Percentiles rank a stretch among this genome's conserved stretches.
Conservation (phyloP, 2,329 filamentous ascomycete species). For the Davidsoniella virescens region DNA sequence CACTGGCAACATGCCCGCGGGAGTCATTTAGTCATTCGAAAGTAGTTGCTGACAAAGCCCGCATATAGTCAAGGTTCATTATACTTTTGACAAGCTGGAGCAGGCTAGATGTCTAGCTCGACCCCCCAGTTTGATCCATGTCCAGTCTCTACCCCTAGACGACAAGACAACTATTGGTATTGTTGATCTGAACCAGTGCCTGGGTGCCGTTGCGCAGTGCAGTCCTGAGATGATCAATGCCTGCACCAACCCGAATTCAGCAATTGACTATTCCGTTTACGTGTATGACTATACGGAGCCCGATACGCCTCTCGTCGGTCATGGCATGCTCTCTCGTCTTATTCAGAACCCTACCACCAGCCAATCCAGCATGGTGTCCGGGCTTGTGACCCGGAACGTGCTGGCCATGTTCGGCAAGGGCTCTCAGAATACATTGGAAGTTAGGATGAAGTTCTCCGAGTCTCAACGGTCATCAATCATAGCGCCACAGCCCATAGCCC, state of each 20-base stretch:
- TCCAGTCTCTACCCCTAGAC: conserved; percentile 69
- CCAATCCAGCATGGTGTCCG: conserved; percentile 57
- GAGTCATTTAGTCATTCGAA: not conserved
- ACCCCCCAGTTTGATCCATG: conserved; percentile 60
- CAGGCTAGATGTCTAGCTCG: conserved; percentile 82
- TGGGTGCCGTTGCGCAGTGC: conserved; percentile 59
- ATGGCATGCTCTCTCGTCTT: conserved; percentile 83
- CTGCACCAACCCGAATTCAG: conserved; percentile 35
- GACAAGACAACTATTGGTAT: conserved; percentile 70
- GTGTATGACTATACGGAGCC: conserved; percentile 93
- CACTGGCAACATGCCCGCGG: conserved; percentile 13
- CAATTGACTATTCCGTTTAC: conserved; percentile 85
- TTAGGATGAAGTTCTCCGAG: conserved; percentile 72
- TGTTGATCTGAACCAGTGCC: conserved; percentile 71
- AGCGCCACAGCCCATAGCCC: conserved; percentile 13
- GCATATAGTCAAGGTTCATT: conserved; percentile 74
- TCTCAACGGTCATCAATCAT: conserved; percentile 18
- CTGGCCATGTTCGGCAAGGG: conserved; percentile 72
- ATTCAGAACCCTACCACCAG: conserved; percentile 31
- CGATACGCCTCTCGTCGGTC: conserved; percentile 81
- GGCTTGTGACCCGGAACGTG: conserved; percentile 74
- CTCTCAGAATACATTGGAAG: conserved; percentile 76
- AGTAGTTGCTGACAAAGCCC: conserved; percentile 15
- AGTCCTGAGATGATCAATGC: conserved; percentile 59
- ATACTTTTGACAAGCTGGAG: conserved; percentile 82